Conservation (phyloP, 257 asterid genomes). For the Przewalskia tangutica region DNA sequence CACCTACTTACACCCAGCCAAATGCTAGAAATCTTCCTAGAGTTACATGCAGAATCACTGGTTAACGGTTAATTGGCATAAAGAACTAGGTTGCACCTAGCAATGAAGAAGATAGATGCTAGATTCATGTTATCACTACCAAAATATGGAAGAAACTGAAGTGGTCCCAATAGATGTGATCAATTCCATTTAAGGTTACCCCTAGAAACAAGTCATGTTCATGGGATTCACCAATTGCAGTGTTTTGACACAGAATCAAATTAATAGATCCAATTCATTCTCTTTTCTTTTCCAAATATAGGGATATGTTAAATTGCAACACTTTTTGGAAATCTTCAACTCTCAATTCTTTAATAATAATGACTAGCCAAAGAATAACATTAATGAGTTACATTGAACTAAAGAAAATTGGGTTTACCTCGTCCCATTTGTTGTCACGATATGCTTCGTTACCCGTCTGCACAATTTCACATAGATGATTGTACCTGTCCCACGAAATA, state of each 20-base stretch:
- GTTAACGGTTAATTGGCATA: too few relatives aligned
- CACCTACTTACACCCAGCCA: neutral
- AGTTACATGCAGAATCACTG: too few relatives aligned
- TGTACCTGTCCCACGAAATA: constrained; percentile 54
- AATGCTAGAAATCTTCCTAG: neutral
- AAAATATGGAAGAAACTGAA: neutral
- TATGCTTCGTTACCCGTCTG: constrained; percentile 60
- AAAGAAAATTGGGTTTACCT: constrained; percentile 29
- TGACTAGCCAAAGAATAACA: neutral
- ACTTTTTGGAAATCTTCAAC: neutral
- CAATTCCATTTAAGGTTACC: neutral
- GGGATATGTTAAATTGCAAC: neutral
- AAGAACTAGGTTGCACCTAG: too few relatives aligned
- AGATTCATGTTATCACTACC: neutral
- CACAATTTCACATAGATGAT: constrained; percentile 49
- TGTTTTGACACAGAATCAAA: neutral
- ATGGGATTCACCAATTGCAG: neutral
- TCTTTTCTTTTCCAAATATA: neutral
- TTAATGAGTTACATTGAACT: too few relatives aligned
- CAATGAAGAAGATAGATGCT: too few relatives aligned
- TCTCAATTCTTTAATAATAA: neutral
- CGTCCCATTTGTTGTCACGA: constrained; percentile 55
- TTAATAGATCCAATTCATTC: neutral
- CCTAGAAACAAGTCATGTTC: neutral
- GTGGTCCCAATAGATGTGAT: neutral